These are phyloP conservation scores for Fagus crenata DNA, from an alignment of 306 rosid genomes.

Conservation along the genomic window DNA sequence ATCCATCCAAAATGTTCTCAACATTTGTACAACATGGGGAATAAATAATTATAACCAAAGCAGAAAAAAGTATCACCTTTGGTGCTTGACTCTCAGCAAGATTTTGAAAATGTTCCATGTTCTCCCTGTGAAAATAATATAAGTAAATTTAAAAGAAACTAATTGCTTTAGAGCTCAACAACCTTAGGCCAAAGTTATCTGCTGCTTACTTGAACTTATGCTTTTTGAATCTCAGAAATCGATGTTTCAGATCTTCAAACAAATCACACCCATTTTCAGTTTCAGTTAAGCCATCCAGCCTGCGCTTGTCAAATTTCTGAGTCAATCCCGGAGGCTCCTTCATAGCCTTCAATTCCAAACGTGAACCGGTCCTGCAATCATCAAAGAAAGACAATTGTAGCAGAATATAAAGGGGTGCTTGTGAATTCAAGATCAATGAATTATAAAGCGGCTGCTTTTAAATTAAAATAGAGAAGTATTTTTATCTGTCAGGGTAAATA, in stretches of 20 bases:
- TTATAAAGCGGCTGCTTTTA: conserved; percentile 19
- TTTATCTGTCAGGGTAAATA: conserved; percentile 39
- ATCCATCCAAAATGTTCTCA: conserved; percentile 4
- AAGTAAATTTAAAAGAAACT: conserved; percentile 27
- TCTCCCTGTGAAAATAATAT: conserved; percentile 51
- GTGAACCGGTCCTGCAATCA: conserved; percentile 49
- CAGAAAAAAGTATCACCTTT: conserved; percentile 48
- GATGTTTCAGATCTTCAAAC: conserved; percentile 65
- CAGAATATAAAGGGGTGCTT: background rate
- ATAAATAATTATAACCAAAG: conserved; percentile 7
- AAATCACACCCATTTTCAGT: conserved; percentile 44
- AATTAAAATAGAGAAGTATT: conserved; percentile 19
- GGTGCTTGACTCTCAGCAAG: conserved; percentile 84
- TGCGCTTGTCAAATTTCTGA: conserved; percentile 45
- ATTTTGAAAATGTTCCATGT: conserved; percentile 59
- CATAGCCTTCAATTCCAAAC: conserved; percentile 59
- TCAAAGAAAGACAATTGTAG: conserved; percentile 12
- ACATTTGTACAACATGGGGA: background rate
- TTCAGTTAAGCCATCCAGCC: conserved; percentile 38
- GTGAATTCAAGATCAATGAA: conserved; percentile 15
- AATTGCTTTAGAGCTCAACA: conserved; percentile 5
- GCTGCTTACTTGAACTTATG: conserved; percentile 63
- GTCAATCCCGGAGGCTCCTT: conserved; percentile 54
- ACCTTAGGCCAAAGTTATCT: conserved; percentile 20
- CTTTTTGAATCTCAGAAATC: conserved; percentile 74